Evolutionary conservation across 176 grass and related monocot genomes (phyloP).

Genomic region (Stipa capillata): DNA sequence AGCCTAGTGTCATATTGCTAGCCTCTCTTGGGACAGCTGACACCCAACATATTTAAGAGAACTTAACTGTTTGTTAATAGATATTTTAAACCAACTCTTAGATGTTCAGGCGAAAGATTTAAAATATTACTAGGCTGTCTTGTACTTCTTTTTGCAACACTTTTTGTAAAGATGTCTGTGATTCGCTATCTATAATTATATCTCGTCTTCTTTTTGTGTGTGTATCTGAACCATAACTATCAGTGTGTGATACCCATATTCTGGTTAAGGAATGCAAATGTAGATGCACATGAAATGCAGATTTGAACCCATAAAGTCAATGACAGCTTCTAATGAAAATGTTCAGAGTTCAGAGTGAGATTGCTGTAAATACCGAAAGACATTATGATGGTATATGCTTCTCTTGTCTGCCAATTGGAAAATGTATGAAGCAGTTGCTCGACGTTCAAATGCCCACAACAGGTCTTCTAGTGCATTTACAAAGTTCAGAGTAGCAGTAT

Average conservation of each 20-base stretch:
- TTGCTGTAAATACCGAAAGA: slow-evolving; percentile 57
- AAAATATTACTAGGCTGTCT: background rate
- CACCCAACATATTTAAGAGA: background rate
- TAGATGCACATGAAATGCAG: slow-evolving; percentile 4
- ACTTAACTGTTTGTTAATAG: background rate
- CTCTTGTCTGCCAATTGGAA: slow-evolving; percentile 81
- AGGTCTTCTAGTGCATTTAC: slow-evolving; percentile 94
- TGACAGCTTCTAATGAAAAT: background rate
- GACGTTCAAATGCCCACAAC: slow-evolving; percentile 83
- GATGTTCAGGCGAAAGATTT: background rate
- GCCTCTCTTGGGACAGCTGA: background rate
- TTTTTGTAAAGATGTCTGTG: background rate
- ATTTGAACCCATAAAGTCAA: background rate
- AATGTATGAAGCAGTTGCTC: slow-evolving; percentile 79
- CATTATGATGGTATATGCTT: slow-evolving; percentile 58
- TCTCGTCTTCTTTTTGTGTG: background rate
- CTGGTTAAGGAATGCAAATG: background rate
- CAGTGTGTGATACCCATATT: background rate
- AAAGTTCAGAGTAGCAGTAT: slow-evolving; percentile 78
- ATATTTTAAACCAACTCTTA: background rate
- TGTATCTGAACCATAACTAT: slow-evolving; percentile 1
- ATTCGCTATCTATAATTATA: background rate
- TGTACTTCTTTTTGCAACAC: background rate
- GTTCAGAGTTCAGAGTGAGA: background rate
- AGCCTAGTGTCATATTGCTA: background rate